phyloP scores from a whole-genome alignment of 352 stramenopile genomes.

The Pythium biforme region DNA sequence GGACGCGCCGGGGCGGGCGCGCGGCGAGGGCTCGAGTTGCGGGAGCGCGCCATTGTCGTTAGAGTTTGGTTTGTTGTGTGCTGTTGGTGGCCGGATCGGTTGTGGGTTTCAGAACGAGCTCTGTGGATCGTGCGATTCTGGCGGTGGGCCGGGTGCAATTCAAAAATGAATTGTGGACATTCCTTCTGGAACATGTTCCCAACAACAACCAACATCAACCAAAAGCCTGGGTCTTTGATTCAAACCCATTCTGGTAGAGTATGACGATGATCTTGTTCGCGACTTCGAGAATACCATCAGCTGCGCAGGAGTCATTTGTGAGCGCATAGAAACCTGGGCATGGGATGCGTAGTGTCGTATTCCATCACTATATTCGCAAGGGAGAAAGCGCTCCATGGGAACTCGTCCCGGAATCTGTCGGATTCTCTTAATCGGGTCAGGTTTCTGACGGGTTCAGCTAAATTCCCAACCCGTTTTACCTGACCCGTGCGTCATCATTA shows the following conservation, averaged over 20 bases:
- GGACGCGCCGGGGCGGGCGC: slow-evolving; percentile 38
- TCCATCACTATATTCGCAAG: too few species aligned
- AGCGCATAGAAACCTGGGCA: too few species aligned
- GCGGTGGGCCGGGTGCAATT: slow-evolving; percentile 14
- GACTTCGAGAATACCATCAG: too few species aligned
- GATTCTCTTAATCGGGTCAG: background rate
- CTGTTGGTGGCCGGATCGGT: slow-evolving; percentile 19
- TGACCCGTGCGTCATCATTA: slow-evolving; percentile 1
- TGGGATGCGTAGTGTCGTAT: too few species aligned
- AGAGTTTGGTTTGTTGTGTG: background rate
- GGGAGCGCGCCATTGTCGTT: slow-evolving; percentile 60
- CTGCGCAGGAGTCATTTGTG: too few species aligned
- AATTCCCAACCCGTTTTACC: slow-evolving; percentile 1
- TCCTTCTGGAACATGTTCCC: slow-evolving; percentile 13
- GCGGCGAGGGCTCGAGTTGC: slow-evolving; percentile 52
- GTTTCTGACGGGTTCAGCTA: background rate
- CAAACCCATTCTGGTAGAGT: background rate
- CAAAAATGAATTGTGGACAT: slow-evolving; percentile 22
- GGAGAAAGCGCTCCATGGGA: too few species aligned
- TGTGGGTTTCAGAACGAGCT: slow-evolving; percentile 16
- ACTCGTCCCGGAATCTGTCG: background rate
- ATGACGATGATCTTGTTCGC: too few species aligned
- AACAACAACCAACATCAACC: background rate
- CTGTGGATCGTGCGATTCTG: slow-evolving; percentile 18
- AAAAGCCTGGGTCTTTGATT: background rate